Conservation (phyloP, 768 basidiomycete species). For the Tulasnella sp. region DNA sequence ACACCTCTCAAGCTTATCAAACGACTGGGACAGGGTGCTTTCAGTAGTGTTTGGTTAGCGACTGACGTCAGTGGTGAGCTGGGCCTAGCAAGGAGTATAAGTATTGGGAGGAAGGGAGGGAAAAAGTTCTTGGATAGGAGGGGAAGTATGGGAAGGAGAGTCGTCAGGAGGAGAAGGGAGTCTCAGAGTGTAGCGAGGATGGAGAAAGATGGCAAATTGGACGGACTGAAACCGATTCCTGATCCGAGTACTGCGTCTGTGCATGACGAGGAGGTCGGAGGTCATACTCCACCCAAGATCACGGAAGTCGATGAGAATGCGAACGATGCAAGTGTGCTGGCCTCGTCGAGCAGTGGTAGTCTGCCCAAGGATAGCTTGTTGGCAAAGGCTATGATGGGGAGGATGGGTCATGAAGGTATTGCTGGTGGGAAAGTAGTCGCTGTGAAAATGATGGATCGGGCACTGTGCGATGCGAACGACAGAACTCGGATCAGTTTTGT, state of each 20-base stretch:
- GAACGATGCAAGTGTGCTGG: not conserved
- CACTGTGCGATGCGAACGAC: constrained; percentile 42
- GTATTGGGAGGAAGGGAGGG: constrained; percentile 8
- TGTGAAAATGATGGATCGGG: constrained; percentile 39
- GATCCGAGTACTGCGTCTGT: not conserved
- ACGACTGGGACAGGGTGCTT: constrained; percentile 56
- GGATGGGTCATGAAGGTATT: not conserved
- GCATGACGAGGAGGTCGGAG: not conserved
- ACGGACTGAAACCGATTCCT: constrained; percentile 13
- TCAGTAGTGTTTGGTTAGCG: constrained; percentile 65
- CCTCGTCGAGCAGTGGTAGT: too few species aligned
- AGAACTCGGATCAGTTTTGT: constrained; percentile 66
- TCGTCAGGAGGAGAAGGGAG: constrained; percentile 18
- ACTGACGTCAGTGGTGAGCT: constrained; percentile 29
- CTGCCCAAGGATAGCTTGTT: too few species aligned
- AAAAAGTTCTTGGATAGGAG: constrained; percentile 15
- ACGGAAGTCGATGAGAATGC: constrained; percentile 1
- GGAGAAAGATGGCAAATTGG: constrained; percentile 15
- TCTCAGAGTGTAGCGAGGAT: constrained; percentile 15
- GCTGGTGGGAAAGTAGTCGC: constrained; percentile 33
- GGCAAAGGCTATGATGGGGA: constrained; percentile 17
- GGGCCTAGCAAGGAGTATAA: constrained; percentile 8
- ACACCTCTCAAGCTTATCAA: constrained; percentile 30
- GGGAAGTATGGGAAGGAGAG: constrained; percentile 21
- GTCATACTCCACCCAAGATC: too few species aligned